Evolutionary conservation across 768 basidiomycete genomes (phyloP).

Genomic region (Boletus huronensis): DNA sequence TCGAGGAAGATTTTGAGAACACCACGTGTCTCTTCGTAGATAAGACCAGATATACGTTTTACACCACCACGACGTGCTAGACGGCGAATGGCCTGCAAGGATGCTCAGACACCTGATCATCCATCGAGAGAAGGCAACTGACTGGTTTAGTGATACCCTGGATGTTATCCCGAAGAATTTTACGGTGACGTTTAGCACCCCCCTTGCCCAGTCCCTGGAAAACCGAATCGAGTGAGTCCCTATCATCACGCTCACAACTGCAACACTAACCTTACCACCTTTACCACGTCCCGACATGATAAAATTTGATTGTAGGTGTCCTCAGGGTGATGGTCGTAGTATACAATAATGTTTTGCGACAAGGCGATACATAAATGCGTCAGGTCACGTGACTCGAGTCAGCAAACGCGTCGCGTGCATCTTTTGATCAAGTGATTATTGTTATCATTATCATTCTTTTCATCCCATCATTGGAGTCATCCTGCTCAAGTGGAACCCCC

Average conservation of each 20-base stretch:
- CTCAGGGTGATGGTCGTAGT: constrained; percentile 1
- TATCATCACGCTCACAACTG: neutral
- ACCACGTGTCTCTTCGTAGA: constrained; percentile 88
- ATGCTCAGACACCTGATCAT: neutral
- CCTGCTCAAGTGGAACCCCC: neutral
- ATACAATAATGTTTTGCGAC: neutral
- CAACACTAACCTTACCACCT: constrained; percentile 56
- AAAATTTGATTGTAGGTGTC: constrained; percentile 1
- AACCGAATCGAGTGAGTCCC: neutral
- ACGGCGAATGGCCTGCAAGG: constrained; percentile 53
- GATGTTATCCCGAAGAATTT: constrained; percentile 76
- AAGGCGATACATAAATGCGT: neutral
- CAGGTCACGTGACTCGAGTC: constrained; percentile 3
- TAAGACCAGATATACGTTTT: constrained; percentile 81
- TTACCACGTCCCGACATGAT: constrained; percentile 84
- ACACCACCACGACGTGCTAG: constrained; percentile 87
- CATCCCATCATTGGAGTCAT: neutral
- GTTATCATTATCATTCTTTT: too few species aligned
- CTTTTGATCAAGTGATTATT: too few species aligned
- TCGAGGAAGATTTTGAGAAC: constrained; percentile 88
- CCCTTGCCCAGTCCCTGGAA: constrained; percentile 76
- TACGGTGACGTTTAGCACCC: constrained; percentile 79
- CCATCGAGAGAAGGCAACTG: neutral
- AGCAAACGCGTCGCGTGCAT: neutral
- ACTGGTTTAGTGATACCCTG: constrained; percentile 43